A percentile compares a stretch with the other conserved stretches of the same genome.
These are phyloP conservation scores for Mucor saturninus DNA, from an alignment of 371 early-diverging fungal species.

Conservation along the genomic window DNA sequence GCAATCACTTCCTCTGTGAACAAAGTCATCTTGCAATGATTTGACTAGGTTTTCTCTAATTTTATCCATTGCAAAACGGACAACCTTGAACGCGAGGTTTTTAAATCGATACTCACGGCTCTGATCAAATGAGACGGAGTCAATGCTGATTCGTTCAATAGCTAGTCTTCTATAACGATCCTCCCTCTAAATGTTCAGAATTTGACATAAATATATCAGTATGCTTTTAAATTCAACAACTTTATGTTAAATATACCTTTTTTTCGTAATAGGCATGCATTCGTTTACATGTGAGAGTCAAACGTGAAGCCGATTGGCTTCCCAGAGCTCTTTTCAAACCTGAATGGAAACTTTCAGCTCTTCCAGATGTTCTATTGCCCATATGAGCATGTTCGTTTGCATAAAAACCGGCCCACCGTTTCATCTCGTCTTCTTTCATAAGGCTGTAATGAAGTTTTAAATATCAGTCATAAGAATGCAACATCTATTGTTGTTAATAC, in stretches of 20 bases:
- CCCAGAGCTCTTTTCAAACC: background rate
- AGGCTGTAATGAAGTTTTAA: background rate
- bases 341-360: background rate
- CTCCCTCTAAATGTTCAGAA: background rate
- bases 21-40: background rate
- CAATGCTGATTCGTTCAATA: background rate
- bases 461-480: too few species aligned
- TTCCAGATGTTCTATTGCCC: background rate
- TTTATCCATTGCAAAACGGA: constrained; percentile 1
- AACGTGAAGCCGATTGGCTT: background rate
- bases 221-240: background rate
- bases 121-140: background rate
- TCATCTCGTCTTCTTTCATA: background rate
- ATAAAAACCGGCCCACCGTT: background rate
- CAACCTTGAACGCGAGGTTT: background rate
- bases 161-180: background rate
- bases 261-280: constrained; percentile 5
- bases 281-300: background rate
- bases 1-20: background rate
- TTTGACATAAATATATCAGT: background rate
- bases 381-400: background rate
- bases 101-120: background rate
- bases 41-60: background rate
- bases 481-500: too few species aligned
- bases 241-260: background rate